A percentile compares a stretch with the other conserved stretches of the same genome.
Conservation (phyloP, 768 basidiomycete species). For the Termitomyces heimii region DNA sequence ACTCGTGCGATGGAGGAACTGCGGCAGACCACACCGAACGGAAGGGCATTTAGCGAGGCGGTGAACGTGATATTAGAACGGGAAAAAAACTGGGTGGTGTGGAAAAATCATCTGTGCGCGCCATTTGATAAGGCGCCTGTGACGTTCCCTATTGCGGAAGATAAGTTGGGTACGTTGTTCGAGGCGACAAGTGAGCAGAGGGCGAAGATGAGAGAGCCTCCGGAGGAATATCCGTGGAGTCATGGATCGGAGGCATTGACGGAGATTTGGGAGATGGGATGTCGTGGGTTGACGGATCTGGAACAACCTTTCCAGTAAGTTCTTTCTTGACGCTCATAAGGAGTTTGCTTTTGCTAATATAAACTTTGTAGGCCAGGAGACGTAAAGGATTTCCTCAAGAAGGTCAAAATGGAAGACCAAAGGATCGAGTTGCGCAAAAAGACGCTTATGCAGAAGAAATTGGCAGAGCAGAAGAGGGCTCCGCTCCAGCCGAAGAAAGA, state of each 20-base stretch:
- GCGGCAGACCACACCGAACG: slow-evolving; percentile 72
- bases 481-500: slow-evolving; percentile 11
- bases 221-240: slow-evolving; percentile 56
- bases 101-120: slow-evolving; percentile 81
- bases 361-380: slow-evolving; percentile 51
- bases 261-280: slow-evolving; percentile 83
- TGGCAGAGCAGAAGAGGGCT: slow-evolving; percentile 19
- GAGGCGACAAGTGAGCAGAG: slow-evolving; percentile 53
- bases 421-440: slow-evolving; percentile 50
- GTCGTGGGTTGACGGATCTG: slow-evolving; percentile 54
- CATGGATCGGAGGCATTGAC: slow-evolving; percentile 68
- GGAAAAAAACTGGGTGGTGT: slow-evolving; percentile 86
- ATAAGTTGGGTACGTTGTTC: slow-evolving; percentile 46
- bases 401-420: slow-evolving; percentile 61
- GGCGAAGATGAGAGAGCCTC: slow-evolving; percentile 48
- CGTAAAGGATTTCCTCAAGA: slow-evolving; percentile 68
- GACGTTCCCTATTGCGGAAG: slow-evolving; percentile 40
- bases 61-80: slow-evolving; percentile 67
- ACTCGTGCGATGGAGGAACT: slow-evolving; percentile 54
- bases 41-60: slow-evolving; percentile 71
- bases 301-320: slow-evolving; percentile 63
- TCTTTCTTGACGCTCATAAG: not conserved
- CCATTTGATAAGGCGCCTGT: slow-evolving; percentile 75
- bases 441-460: slow-evolving; percentile 21
- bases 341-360: not conserved